Percentiles rank a stretch among this genome's conserved stretches.
Evolutionary conservation across 2,329 filamentous ascomycete genomes (phyloP).

Genomic region (Alternaria consortialis): DNA sequence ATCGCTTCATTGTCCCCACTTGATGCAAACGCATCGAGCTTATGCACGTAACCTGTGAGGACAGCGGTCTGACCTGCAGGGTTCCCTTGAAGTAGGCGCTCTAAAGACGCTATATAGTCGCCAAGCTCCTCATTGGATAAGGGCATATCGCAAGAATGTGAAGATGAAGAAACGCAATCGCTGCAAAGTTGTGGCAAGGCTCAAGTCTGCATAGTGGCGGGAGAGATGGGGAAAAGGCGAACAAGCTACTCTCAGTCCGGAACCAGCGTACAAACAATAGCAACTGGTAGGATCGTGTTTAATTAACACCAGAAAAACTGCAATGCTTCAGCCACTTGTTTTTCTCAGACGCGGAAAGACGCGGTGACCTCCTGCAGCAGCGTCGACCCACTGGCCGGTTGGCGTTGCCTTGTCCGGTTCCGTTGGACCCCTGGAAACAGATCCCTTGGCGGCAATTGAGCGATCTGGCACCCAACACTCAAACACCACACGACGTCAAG

Average conservation of each 20-base stretch:
- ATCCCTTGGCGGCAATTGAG: conserved; percentile 38
- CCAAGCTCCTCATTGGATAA: conserved; percentile 25
- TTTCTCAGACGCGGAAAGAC: conserved; percentile 13
- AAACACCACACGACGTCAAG: conserved; percentile 29
- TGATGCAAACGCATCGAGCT: conserved; percentile 23
- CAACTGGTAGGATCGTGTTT: background rate
- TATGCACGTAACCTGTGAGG: conserved; percentile 24
- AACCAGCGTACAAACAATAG: conserved; percentile 5
- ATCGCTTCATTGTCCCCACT: conserved; percentile 17
- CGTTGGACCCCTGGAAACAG: conserved; percentile 29
- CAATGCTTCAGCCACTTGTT: conserved; percentile 20
- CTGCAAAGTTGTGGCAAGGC: conserved; percentile 8
- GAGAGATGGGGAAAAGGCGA: conserved; percentile 6
- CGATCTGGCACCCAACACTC: conserved; percentile 36
- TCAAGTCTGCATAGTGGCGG: conserved; percentile 22
- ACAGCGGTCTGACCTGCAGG: conserved; percentile 26
- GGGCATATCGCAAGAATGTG: conserved; percentile 24
- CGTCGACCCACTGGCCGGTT: conserved; percentile 21
- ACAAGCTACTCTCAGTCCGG: conserved; percentile 8
- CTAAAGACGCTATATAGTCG: conserved; percentile 29
- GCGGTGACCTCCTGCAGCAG: conserved; percentile 13
- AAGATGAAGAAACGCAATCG: conserved; percentile 14
- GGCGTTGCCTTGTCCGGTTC: conserved; percentile 25
- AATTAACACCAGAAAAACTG: conserved; percentile 12
- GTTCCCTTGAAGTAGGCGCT: conserved; percentile 24